A percentile compares a stretch with the other conserved stretches of the same genome.
Evolutionary conservation across 2,329 filamentous ascomycete species (phyloP).

Genomic region (Hymenoscyphus repandus): DNA sequence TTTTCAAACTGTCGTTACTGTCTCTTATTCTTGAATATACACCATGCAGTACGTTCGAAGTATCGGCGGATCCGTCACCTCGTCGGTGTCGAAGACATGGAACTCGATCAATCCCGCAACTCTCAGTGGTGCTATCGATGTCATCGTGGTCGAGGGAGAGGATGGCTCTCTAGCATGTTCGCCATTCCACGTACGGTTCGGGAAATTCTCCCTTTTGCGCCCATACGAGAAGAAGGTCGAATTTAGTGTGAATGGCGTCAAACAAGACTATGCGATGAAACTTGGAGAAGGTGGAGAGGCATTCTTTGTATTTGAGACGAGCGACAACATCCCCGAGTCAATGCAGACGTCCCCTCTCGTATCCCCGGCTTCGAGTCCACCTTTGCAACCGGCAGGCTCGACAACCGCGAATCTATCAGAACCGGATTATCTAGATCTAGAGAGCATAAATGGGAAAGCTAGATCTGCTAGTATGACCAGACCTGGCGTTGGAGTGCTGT

Average conservation of each 20-base stretch:
- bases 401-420: constrained; percentile 52
- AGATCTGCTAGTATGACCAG: constrained; percentile 36
- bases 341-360: constrained; percentile 92
- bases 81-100: constrained; percentile 85
- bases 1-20: too few relatives aligned
- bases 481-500: constrained; percentile 42
- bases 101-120: constrained; percentile 99
- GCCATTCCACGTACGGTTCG: constrained; percentile 97
- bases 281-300: constrained; percentile 95
- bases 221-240: constrained; percentile 99
- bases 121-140: constrained; percentile 95
- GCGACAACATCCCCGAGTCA: constrained; percentile 83
- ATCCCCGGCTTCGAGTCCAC: constrained; percentile 82
- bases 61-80: constrained; percentile 66
- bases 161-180: constrained; percentile 88
- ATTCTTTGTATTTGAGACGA: constrained; percentile 98
- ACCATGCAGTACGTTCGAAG: constrained; percentile 96
- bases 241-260: constrained; percentile 87
- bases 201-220: constrained; percentile 92
- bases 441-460: constrained; percentile 34
- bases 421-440: constrained; percentile 64
- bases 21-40: neutral
- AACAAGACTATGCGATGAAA: constrained; percentile 97
- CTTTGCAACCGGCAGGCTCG: constrained; percentile 46
- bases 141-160: constrained; percentile 94